These are phyloP conservation scores for Lepidium africanum DNA, from an alignment of 345 rosid genomes.

Conservation along the genomic window DNA sequence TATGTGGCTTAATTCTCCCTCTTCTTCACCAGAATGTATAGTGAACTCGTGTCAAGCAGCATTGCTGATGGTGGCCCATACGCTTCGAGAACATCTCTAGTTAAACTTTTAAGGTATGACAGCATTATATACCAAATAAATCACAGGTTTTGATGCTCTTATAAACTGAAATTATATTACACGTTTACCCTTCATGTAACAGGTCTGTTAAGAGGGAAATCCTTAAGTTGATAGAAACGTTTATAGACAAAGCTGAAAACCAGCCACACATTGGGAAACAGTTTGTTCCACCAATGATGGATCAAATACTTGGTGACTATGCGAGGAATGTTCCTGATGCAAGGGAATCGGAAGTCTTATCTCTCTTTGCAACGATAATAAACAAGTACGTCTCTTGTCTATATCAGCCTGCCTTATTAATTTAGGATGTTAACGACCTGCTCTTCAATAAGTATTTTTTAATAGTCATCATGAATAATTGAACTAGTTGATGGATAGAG, in stretches of 20 bases:
- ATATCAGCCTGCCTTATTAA: neutral
- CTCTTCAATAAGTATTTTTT: neutral
- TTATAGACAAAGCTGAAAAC: slow-evolving; percentile 97
- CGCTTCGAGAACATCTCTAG: slow-evolving; percentile 86
- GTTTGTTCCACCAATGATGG: slow-evolving; percentile 99
- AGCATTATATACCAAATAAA: neutral
- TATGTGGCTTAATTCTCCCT: neutral
- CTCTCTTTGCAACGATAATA: slow-evolving; percentile 94
- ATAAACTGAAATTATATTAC: slow-evolving; percentile 1
- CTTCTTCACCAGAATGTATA: slow-evolving; percentile 79
- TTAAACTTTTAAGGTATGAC: slow-evolving; percentile 76
- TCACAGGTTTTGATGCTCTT: neutral
- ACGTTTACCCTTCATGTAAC: slow-evolving; percentile 21
- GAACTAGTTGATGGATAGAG: slow-evolving; percentile 18
- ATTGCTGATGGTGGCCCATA: slow-evolving; percentile 90
- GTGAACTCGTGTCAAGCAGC: slow-evolving; percentile 92
- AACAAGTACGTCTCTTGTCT: slow-evolving; percentile 57
- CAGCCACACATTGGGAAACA: slow-evolving; percentile 92
- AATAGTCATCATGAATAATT: neutral
- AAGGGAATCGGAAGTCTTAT: slow-evolving; percentile 95
- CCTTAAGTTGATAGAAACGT: slow-evolving; percentile 89
- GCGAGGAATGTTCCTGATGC: slow-evolving; percentile 98
- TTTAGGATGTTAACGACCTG: neutral
- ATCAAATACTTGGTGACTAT: slow-evolving; percentile 94
- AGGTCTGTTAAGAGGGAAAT: slow-evolving; percentile 98